These are phyloP conservation scores for Xylariaceae sp. DNA, from an alignment of 2,329 filamentous ascomycete genomes.

Conservation along the genomic window DNA sequence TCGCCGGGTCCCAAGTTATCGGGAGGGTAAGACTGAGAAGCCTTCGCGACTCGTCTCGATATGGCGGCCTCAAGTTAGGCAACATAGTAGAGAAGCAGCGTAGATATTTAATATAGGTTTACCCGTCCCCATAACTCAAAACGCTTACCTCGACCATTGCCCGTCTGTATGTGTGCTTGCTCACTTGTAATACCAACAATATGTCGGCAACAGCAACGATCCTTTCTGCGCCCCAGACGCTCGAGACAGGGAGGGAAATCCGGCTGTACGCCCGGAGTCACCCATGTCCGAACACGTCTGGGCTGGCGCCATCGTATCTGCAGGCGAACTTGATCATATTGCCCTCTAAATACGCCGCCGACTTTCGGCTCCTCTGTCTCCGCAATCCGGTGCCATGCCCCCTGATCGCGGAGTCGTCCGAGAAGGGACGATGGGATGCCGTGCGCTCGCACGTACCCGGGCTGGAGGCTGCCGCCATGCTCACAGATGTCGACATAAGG, in stretches of 20 bases:
- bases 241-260: constrained; percentile 33
- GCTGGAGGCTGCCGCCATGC: constrained; percentile 14
- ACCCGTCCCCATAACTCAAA: not conserved
- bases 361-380: constrained; percentile 54
- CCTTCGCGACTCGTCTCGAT: too few species aligned
- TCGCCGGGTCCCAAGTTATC: too few species aligned
- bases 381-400: constrained; percentile 60
- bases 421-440: constrained; percentile 36
- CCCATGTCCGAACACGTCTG: constrained; percentile 43
- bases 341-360: constrained; percentile 48
- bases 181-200: not conserved
- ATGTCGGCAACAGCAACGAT: constrained; percentile 10
- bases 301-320: constrained; percentile 49
- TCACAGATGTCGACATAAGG: constrained; percentile 47
- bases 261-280: constrained; percentile 40
- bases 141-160: not conserved
- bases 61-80: not conserved
- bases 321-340: constrained; percentile 60
- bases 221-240: constrained; percentile 3
- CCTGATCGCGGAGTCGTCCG: constrained; percentile 47
- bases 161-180: not conserved
- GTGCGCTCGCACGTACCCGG: constrained; percentile 32
- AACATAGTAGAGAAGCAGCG: too few species aligned
- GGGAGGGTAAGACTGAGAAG: too few species aligned
- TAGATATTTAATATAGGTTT: not conserved